phyloP scores from a whole-genome alignment of 371 early-diverging fungal genomes.

The Saksenaea oblongispora region DNA sequence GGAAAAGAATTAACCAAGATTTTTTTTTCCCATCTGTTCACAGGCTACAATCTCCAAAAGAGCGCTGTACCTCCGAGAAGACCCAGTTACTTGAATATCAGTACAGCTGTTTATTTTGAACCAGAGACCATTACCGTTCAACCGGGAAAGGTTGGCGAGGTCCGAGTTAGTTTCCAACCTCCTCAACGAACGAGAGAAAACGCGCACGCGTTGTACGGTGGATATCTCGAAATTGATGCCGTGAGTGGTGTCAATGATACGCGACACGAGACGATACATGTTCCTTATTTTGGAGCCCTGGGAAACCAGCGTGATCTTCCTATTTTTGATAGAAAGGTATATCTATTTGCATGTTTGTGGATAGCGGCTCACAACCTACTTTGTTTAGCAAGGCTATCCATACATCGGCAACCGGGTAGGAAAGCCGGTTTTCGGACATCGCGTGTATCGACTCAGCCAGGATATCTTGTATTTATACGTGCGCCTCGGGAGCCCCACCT shows the following conservation, averaged over 20 bases:
- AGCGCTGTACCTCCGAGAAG: constrained; percentile 8
- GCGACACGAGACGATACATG: background rate
- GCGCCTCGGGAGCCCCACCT: constrained; percentile 12
- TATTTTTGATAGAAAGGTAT: constrained; percentile 6
- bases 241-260: background rate
- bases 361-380: background rate
- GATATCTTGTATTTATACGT: background rate
- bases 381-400: constrained; percentile 6
- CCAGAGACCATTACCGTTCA: background rate
- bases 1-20: background rate
- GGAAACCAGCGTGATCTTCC: constrained; percentile 6
- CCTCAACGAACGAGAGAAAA: background rate
- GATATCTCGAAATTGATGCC: background rate
- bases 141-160: background rate
- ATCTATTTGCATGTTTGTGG: background rate
- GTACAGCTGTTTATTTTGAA: constrained; percentile 6
- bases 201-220: constrained; percentile 9
- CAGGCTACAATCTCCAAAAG: constrained; percentile 13
- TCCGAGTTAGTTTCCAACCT: background rate
- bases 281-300: constrained; percentile 7
- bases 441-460: background rate
- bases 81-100: background rate
- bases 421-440: background rate
- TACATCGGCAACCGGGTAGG: constrained; percentile 1
- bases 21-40: background rate